Base-by-base conservation (phyloP, 78 protist genomes). In the Speleostelium caveatum region DNA sequence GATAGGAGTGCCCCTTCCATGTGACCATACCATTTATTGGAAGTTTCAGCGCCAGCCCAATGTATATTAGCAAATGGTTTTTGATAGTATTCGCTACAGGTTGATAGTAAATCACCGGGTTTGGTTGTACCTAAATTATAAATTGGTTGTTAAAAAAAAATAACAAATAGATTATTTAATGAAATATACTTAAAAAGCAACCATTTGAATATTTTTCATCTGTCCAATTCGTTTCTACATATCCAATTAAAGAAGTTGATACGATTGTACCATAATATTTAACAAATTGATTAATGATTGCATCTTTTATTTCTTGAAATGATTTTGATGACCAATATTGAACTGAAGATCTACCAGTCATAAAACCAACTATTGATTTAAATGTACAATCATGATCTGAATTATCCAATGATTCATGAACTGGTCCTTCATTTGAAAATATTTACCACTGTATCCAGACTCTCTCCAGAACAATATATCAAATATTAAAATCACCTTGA, bases 31-130 rank as follows among this genome's bases (percentile, higher is more conserved):
- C 87, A 94, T 22, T 88, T 73, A 1, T 71, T 88, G 24, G 95
- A 86, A 16, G 96, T 94, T 45, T 94, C 96, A 3, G 96, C 75
- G 26, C 95, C 96, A 19, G 96, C 96, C 24, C 49, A 94, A 49
- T 94, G 96, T 45, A 94, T 63, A 21, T 41, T 45, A 0, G 88
- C 95, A n/a, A 56, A 24, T 22, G 93, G 93, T 45, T 85, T 28
- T 7, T 95, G 12, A 36, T 90, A 30, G 2, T 77, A 17, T 22
- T 72, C 38, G 36, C 77, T 45, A 32, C 22, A 2, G 0, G 14
- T 0, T 17, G 76, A 55, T 16, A 55, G 36, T 2, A 60, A 28
- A 2, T 61, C 66, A n/a, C n/a, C n/a, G 51, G 92, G 76, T n/a
- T n/a, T n/a, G n/a, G n/a, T n/a, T n/a, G n/a, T n/a, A n/a, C n/a